Evolutionary conservation across 805 yeast genomes (phyloP).

Genomic region (Wickerhamomyces strasburgensis): DNA sequence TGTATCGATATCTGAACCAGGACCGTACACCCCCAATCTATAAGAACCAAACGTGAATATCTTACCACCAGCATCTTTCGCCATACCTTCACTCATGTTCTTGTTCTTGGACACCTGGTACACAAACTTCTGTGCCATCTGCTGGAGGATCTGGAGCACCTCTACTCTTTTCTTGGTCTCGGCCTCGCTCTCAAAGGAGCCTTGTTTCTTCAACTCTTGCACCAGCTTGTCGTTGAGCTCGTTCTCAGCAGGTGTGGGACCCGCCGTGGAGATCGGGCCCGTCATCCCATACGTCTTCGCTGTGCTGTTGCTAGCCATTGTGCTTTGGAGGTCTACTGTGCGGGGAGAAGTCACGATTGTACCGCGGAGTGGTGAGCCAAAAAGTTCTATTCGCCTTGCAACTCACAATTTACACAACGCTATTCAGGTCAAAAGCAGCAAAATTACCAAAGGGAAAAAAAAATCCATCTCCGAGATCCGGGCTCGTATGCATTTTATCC

Average conservation of each 20-base stretch:
- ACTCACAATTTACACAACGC: no score
- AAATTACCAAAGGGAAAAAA: no score
- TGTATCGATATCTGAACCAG: constrained; percentile 97
- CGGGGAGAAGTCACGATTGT: no score
- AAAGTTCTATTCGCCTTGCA: no score
- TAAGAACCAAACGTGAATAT: constrained; percentile 95
- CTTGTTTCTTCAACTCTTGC: constrained; percentile 71
- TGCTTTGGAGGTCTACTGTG: no score
- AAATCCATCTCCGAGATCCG: not conserved
- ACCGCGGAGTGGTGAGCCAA: no score
- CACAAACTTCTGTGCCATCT: constrained; percentile 75
- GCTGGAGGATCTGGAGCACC: constrained; percentile 67
- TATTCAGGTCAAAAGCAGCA: not conserved
- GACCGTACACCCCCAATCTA: constrained; percentile 93
- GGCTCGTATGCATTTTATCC: no score
- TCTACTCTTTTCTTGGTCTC: constrained; percentile 80
- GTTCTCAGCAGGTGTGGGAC: constrained; percentile 79
- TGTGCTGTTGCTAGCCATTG: constrained; percentile 9
- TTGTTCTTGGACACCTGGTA: constrained; percentile 71
- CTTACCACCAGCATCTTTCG: constrained; percentile 95
- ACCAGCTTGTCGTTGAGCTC: constrained; percentile 70
- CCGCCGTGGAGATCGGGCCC: constrained; percentile 74
- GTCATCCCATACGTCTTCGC: constrained; percentile 25
- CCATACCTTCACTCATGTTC: constrained; percentile 97
- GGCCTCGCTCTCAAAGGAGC: constrained; percentile 83